Evolutionary conservation across 495 filamentous ascomycete genomes (phyloP).

Genomic region (Penicillium canariense): DNA sequence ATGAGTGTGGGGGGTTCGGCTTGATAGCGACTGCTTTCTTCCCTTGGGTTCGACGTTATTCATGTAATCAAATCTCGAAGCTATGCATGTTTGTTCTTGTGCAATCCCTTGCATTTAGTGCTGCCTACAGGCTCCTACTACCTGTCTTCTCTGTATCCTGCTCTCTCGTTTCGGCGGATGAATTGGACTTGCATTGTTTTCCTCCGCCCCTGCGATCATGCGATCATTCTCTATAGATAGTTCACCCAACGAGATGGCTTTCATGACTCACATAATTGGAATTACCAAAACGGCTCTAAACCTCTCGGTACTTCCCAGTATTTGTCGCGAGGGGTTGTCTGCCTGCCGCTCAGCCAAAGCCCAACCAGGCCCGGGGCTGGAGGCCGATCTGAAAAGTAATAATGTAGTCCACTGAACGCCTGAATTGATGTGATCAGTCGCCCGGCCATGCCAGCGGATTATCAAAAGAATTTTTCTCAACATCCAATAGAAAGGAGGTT

Average conservation of each 20-base stretch:
- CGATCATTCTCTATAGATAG: slow-evolving; percentile 3
- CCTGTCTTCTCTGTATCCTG: background rate
- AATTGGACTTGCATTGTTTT: slow-evolving; percentile 1
- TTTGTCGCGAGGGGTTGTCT: too few species aligned
- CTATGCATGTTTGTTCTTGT: slow-evolving; percentile 4
- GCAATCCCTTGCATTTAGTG: slow-evolving; percentile 33
- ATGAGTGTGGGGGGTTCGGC: background rate
- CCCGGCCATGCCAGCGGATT: too few species aligned
- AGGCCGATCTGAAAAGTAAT: too few species aligned
- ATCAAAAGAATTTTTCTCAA: too few species aligned
- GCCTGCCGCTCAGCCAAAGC: too few species aligned
- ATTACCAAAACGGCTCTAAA: too few species aligned
- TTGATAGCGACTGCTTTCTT: background rate
- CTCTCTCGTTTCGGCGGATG: slow-evolving; percentile 2
- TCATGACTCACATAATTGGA: background rate
- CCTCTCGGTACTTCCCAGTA: too few species aligned
- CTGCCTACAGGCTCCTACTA: slow-evolving; percentile 23
- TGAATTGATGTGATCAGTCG: too few species aligned
- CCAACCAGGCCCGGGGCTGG: too few species aligned
- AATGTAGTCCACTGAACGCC: too few species aligned
- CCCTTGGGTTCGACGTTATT: slow-evolving; percentile 9
- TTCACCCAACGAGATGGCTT: background rate
- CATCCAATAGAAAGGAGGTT: too few species aligned
- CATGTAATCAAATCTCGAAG: slow-evolving; percentile 16
- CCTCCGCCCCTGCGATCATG: slow-evolving; percentile 11